Conservation (phyloP, 2,329 filamentous ascomycete genomes). For the Ophiostoma quercus region DNA sequence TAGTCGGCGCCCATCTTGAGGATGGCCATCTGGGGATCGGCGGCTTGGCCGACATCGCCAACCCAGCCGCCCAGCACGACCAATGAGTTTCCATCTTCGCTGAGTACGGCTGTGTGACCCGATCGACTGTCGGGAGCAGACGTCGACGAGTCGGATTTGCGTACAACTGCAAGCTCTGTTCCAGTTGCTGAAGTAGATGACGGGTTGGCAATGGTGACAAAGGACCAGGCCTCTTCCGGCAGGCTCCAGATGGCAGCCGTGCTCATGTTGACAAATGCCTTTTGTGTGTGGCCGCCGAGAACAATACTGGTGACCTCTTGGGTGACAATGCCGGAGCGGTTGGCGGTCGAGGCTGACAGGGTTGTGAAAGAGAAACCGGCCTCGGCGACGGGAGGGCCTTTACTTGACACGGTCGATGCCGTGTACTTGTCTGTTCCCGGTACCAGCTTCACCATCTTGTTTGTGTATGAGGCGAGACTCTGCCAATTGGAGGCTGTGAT, state of each 20-base stretch:
- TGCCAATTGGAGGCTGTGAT: constrained; percentile 53
- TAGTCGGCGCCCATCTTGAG: constrained; percentile 71
- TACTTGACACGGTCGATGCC: constrained; percentile 38
- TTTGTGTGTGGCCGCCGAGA: constrained; percentile 75
- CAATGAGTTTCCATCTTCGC: constrained; percentile 69
- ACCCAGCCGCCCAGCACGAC: constrained; percentile 90
- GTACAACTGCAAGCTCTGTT: constrained; percentile 50
- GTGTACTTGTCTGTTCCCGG: constrained; percentile 40
- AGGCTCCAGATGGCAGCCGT: constrained; percentile 81
- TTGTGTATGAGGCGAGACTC: constrained; percentile 68
- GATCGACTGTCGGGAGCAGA: constrained; percentile 60
- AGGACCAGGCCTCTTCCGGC: constrained; percentile 82
- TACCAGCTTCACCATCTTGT: constrained; percentile 65
- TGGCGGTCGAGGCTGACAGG: constrained; percentile 63
- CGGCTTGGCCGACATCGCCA: constrained; percentile 68
- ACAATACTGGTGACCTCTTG: constrained; percentile 76
- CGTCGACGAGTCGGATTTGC: constrained; percentile 4
- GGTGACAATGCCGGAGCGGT: constrained; percentile 54
- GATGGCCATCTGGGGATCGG: constrained; percentile 74
- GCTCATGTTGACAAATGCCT: constrained; percentile 91
- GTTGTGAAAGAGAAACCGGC: constrained; percentile 82
- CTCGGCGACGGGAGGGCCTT: constrained; percentile 68
- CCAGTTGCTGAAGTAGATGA: constrained; percentile 26
- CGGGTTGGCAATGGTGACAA: constrained; percentile 56
- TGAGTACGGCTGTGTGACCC: constrained; percentile 80